phyloP scores from a whole-genome alignment of 2,329 filamentous ascomycete species.

The Calonectria ilicicola region DNA sequence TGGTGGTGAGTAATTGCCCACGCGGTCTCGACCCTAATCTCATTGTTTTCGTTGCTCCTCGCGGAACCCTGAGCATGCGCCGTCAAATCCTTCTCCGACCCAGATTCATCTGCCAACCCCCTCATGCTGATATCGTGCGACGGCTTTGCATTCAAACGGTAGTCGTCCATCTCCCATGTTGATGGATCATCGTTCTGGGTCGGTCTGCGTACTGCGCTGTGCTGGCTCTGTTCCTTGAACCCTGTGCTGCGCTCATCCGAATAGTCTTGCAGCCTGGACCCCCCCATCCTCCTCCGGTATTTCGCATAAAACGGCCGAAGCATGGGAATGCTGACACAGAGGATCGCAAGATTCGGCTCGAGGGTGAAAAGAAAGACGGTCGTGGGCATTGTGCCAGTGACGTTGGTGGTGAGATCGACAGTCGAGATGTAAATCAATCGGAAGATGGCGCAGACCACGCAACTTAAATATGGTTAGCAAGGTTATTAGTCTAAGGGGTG shows the following conservation, averaged over 20 bases:
- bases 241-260: constrained; percentile 34
- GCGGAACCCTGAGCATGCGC: not conserved
- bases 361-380: constrained; percentile 54
- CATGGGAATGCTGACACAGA: constrained; percentile 58
- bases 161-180: constrained; percentile 42
- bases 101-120: constrained; percentile 34
- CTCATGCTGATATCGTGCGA: constrained; percentile 25
- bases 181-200: constrained; percentile 26
- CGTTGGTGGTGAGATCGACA: constrained; percentile 49
- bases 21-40: constrained; percentile 38
- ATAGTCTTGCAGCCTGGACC: constrained; percentile 44
- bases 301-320: constrained; percentile 50
- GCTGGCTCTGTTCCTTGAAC: constrained; percentile 34
- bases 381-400: constrained; percentile 55
- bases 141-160: constrained; percentile 25
- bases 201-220: constrained; percentile 9
- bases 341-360: constrained; percentile 54
- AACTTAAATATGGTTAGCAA: constrained; percentile 41
- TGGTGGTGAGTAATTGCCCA: constrained; percentile 37
- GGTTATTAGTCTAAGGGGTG: accelerated
- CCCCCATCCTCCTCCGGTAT: constrained; percentile 48
- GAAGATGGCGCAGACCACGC: constrained; percentile 53
- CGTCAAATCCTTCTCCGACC: constrained; percentile 42
- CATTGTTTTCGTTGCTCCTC: constrained; percentile 1
- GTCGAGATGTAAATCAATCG: constrained; percentile 52